Conservation (phyloP, 2,329 filamentous ascomycete species). For the Didymella pomorum region DNA sequence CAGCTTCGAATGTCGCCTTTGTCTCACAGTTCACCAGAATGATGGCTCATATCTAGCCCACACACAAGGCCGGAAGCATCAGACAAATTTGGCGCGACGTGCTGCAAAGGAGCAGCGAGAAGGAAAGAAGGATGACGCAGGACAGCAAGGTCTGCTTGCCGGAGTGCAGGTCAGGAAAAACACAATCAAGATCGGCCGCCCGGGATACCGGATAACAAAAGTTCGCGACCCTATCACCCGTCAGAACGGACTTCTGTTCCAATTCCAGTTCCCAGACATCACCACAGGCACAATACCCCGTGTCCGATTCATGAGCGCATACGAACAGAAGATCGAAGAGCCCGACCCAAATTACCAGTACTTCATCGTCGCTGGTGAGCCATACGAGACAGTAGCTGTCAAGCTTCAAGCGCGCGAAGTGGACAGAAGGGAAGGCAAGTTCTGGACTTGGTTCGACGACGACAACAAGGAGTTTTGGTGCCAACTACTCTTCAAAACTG, state of each 20-base stretch:
- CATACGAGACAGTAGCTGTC: constrained; percentile 96
- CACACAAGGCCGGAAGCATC: constrained; percentile 98
- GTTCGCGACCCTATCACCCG: constrained; percentile 86
- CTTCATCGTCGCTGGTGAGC: constrained; percentile 91
- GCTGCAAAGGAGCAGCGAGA: constrained; percentile 96
- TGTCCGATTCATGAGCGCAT: constrained; percentile 97
- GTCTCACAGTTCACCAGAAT: constrained; percentile 97
- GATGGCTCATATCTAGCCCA: constrained; percentile 98
- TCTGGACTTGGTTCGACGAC: constrained; percentile 94
- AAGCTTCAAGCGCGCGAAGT: constrained; percentile 95
- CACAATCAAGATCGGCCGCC: constrained; percentile 91
- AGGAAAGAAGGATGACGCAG: constrained; percentile 72
- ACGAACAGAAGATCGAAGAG: constrained; percentile 93
- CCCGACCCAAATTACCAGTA: constrained; percentile 94
- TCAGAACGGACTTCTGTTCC: constrained; percentile 92
- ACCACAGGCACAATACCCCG: constrained; percentile 76
- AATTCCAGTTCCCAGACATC: constrained; percentile 94
- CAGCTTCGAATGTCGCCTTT: constrained; percentile 96
- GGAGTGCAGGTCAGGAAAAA: constrained; percentile 74
- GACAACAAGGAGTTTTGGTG: constrained; percentile 98
- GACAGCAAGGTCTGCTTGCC: constrained; percentile 80
- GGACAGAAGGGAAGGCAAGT: constrained; percentile 84
- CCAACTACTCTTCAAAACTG: constrained; percentile 97
- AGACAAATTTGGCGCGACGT: constrained; percentile 95
- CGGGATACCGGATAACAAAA: constrained; percentile 98